Base-by-base conservation (phyloP, 1,284 basidiomycete genomes). In the Marasmius oreades region DNA sequence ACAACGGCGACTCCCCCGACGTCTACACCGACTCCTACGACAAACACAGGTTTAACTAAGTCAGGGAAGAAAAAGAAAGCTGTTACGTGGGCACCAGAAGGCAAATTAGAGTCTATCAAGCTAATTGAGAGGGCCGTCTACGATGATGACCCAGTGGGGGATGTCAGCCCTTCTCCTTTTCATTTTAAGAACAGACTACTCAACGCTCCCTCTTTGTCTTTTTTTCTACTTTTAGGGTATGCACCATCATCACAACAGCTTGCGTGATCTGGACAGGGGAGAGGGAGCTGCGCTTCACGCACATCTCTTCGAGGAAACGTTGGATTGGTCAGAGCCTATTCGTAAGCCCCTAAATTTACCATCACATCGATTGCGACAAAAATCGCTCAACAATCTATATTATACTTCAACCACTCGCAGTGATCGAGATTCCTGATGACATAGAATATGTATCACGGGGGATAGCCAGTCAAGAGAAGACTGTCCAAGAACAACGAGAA, bases 91-190 rank as follows among this genome's bases (percentile, higher is more conserved):
- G 82, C 87, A 37, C 77, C 86, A 43, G 88, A 89, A 59, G 80
- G 75, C 61, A 74, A 82, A 67, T 81, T 92, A 62, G 87, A 85
- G 73, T 76, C 80, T 66, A 76, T 92, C 68, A 84, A 82, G 71
- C 70, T 85, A 67, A 92, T 92, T 73, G 89, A 92, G 72, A 83
- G 79, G 66, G 90, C 90, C 61, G 76, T 91, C 64, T 92, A 92
- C 73, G 90, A 92, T 64, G 90, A 91, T 70, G 90, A 92, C 77
- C 80, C 81, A 66, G 77, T 81, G 16, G 39, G 39, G 75, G 84
- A 88, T 81, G 90, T 92, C 78, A 84, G 88, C 82, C 66, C 62
- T 64, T 59, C 74, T 55, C 69, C n/a, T 65, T 69, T 61, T 70
- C 70, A 69, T 69, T 70, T 68, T 70, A 10, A 31, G 28, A 65